Base-by-base conservation (phyloP, 2,329 filamentous ascomycete genomes). In the Colletotrichum horii region DNA sequence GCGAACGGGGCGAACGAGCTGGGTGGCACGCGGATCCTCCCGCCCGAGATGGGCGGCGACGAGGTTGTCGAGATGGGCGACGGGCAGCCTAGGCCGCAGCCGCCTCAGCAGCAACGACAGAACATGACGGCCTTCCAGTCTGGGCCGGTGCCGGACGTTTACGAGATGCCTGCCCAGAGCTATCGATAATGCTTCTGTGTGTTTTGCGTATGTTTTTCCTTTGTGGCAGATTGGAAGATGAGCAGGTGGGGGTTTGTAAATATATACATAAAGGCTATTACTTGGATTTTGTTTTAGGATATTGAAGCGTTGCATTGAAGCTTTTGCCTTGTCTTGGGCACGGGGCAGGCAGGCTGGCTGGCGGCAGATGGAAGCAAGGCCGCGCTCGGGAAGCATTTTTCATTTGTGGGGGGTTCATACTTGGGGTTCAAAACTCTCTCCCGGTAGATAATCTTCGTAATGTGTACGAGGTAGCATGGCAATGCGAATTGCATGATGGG, bases 111-210 rank as follows among this genome's bases (percentile, higher is more conserved):
- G 19, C 60, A 66, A 12, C 56, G n/a, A 26, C 73, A 84, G 5
- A 12, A 22, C 8, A 85, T 83, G 58, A 79, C 83, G 34, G 79
- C 69, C 78, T 83, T 79, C 77, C 82, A 80, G 77, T 84, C 78
- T 48, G 83, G 82, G 2, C 83, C 83, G 3, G 77, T 79, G 36
- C 60, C 69, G 19, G 78, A 79, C 36, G 84, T 87, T 7, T 87
- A 85, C 72, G 86, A 87, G 81, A 87, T 87, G 86, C 83, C 85
- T 4, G 78, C 83, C 15, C 82, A 86, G 77, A 77, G 73, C 34
- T 87, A 85, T 77, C 81, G 81, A 73, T 87, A 81, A 79, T 28
- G n/a, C 19, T 19, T 32, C 8, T 48, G 43, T 48, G 43, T 48
- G 6, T 48, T 4, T 48, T 8, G 43, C 43, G 43, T 26, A 8